Base-by-base conservation (phyloP, 192 early-diverging fungal genomes). In the Mortierella hygrophila region DNA sequence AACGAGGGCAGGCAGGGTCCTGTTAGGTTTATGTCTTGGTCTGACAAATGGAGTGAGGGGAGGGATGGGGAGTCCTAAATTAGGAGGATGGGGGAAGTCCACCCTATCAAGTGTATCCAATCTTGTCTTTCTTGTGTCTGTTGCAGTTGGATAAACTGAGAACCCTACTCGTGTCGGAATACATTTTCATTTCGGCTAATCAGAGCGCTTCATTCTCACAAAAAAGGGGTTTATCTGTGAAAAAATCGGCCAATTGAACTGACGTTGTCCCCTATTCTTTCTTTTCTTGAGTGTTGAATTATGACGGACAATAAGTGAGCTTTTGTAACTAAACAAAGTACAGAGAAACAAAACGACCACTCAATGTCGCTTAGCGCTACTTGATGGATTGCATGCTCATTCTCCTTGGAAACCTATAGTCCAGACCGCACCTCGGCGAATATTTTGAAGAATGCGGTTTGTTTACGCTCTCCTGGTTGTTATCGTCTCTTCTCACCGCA, bases 161-260 rank as follows among this genome's bases (percentile, higher is more conserved):
- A 52, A 65, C 60, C 35, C 60, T 65, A 29, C 29, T 65, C 11
- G 60, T 26, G 60, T 65, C 60, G 60, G 60, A 65, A 65, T 65
- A 65, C 29, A 65, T 8, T 65, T 32, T 65, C 60, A 65, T 65
- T 65, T 32, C 60, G 60, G 60, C 60, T 65, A 65, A 65, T 65
- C 60, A 65, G 29, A 15, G 13, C 10, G 60, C 60, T 65, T 65
- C 11, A 0, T 65, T 32, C n/a, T n/a, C 60, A 65, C 11, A 65
- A 29, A 65, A 32, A 65, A 65, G 29, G 13, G 29, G 60, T 29
- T 65, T 65, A 40, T 40, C 4, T 7, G 9, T 60, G 26, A 60
- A 52, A 18, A 20, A 52, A 52, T 52, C 49, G 6, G 49, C 18
- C 55, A 60, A 9, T 60, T 23, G 55, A 57, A 57, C 55, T 63